Evolutionary conservation across 257 asterid species (phyloP).

Genomic region (Jaltomata sinuosa): DNA sequence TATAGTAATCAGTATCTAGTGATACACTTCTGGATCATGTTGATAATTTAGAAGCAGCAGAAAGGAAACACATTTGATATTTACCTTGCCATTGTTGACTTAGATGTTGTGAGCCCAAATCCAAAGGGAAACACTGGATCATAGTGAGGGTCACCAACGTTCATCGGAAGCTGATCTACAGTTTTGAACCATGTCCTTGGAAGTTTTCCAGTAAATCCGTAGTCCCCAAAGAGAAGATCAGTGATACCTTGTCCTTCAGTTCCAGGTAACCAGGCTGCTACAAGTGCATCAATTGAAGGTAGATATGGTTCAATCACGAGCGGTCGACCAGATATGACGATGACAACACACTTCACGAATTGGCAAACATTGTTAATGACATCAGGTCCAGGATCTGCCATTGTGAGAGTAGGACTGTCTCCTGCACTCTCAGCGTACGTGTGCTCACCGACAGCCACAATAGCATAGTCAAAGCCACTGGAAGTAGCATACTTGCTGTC

Average conservation of each 20-base stretch:
- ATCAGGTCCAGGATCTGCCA: constrained; percentile 63
- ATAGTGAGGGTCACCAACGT: constrained; percentile 58
- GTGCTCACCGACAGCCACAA: constrained; percentile 70
- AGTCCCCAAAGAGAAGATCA: constrained; percentile 78
- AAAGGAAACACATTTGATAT: not conserved
- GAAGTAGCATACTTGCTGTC: constrained; percentile 42
- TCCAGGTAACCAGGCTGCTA: constrained; percentile 92
- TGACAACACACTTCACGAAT: constrained; percentile 48
- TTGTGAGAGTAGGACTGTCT: constrained; percentile 58
- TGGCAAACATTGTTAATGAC: constrained; percentile 57
- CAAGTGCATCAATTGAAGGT: constrained; percentile 50
- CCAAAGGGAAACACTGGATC: constrained; percentile 75
- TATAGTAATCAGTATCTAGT: not conserved
- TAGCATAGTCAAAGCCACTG: constrained; percentile 51
- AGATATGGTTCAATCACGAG: constrained; percentile 56
- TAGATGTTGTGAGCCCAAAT: constrained; percentile 47
- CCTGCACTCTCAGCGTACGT: constrained; percentile 77
- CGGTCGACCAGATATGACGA: constrained; percentile 69
- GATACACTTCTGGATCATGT: not conserved
- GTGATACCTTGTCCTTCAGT: constrained; percentile 83
- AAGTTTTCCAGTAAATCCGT: constrained; percentile 54
- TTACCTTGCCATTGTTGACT: constrained; percentile 42
- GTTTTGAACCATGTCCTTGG: constrained; percentile 71
- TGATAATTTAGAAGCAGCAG: not conserved
- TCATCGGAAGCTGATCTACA: constrained; percentile 78